Evolutionary conservation across 306 rosid species (phyloP), one percentile per base, ranked within the genome.

Genomic region (Styphnolobium japonicum): DNA sequence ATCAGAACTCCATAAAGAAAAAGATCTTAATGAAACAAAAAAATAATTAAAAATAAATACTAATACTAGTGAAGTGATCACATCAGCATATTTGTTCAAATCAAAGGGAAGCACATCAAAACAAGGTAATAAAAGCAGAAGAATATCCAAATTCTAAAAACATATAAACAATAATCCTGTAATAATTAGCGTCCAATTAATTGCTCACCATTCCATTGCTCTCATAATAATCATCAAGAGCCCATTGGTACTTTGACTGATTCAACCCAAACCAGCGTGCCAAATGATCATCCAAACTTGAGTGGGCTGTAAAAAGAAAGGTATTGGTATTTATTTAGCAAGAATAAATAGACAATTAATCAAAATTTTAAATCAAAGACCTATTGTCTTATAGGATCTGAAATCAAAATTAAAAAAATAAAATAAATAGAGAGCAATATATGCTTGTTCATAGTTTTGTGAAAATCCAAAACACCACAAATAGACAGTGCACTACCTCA

Each of bases 201-300:
- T 33, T 46, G 66, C 94, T 93, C 84, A 96, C 99, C 93, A 76
- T 46, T 82, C 94, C 99, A 87, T 96, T 96, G 88, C 79, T 91
- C 88, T 96, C 98, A 31, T 89, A 91, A 80, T 91, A 96, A 77
- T 96, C 98, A 85, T 96, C 97, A 42, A 96, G 88, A 25, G 99
- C 99, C 99, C 99, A 96, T 75, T 96, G 99, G 78, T 96, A 96
- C 84, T 91, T 96, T 7, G 99, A 96, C 81, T 96, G 99, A 81
- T 96, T 90, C 81, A 96, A 82, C 68, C 99, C 99, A 82, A 96
- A 93, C 99, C 99, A 96, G 18, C 99, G 94, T 15, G 98, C 99
- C 87, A 96, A 85, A 84, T 93, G 98, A 76, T 91, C 99, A 75
- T 96, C 99, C 88, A 96, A 87, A 86, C 89, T 93, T 12, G 98